Conservation (phyloP, 2,329 filamentous ascomycete species). For the Periconia sp. region DNA sequence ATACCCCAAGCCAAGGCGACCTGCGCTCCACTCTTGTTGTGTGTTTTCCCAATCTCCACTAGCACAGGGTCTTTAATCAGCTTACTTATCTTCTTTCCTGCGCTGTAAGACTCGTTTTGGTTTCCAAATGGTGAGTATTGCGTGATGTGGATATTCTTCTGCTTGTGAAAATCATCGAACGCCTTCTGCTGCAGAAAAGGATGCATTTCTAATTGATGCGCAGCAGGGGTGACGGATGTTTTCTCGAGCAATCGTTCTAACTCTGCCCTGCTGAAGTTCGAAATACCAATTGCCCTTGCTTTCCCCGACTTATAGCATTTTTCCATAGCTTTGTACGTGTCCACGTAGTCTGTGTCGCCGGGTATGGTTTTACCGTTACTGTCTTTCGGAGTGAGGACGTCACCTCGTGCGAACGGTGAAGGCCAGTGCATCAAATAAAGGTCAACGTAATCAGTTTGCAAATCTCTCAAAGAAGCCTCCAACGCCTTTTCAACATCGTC, state of each 20-base stretch:
- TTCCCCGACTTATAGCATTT: slow-evolving; percentile 37
- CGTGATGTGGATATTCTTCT: slow-evolving; percentile 35
- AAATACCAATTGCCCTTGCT: slow-evolving; percentile 33
- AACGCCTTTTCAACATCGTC: slow-evolving; percentile 69
- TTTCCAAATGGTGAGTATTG: slow-evolving; percentile 41
- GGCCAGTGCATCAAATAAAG: slow-evolving; percentile 79
- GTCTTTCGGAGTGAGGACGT: slow-evolving; percentile 57
- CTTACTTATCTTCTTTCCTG: slow-evolving; percentile 31
- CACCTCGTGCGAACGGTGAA: slow-evolving; percentile 77
- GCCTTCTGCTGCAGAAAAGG: slow-evolving; percentile 31
- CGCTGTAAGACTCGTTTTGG: slow-evolving; percentile 36
- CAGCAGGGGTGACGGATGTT: slow-evolving; percentile 28
- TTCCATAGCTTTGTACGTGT: slow-evolving; percentile 46
- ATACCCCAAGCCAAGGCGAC: slow-evolving; percentile 86
- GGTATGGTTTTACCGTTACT: slow-evolving; percentile 27
- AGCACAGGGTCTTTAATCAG: slow-evolving; percentile 59
- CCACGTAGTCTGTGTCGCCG: slow-evolving; percentile 29
- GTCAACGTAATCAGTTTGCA: slow-evolving; percentile 83
- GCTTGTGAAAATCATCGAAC: slow-evolving; percentile 28
- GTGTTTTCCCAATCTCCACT: slow-evolving; percentile 65
- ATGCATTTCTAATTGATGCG: slow-evolving; percentile 36
- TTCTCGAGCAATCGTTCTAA: slow-evolving; percentile 57
- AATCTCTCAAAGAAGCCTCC: slow-evolving; percentile 72
- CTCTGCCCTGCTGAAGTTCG: slow-evolving; percentile 36
- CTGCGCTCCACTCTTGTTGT: slow-evolving; percentile 76